Conservation (phyloP, 176 grass and related monocot species). For the Cocos nucifera region DNA sequence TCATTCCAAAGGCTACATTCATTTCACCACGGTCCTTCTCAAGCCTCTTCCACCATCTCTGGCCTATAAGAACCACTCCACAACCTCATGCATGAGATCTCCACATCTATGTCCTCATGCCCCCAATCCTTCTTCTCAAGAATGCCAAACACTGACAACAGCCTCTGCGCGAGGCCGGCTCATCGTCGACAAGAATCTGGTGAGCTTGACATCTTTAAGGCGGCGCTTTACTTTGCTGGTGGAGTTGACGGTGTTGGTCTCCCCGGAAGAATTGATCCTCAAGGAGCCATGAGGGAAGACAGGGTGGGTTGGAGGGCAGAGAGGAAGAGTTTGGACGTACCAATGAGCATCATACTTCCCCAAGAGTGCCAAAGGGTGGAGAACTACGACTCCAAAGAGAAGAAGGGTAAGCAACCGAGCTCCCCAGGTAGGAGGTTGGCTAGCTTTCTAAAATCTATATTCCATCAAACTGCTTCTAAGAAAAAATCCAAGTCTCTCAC, state of each 20-base stretch:
- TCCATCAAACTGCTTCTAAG: conserved; percentile 1
- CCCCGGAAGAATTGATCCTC: not conserved
- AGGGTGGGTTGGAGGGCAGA: too few relatives aligned
- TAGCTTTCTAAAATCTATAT: conserved; percentile 1
- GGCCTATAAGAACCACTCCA: not conserved
- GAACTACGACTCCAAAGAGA: not conserved
- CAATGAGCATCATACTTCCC: not conserved
- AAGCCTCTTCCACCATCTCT: not conserved
- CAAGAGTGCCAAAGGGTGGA: not conserved
- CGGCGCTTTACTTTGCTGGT: conserved; percentile 3
- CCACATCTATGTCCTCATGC: not conserved
- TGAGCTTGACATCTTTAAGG: conserved; percentile 2
- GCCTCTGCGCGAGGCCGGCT: not conserved
- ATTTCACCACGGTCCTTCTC: too few relatives aligned
- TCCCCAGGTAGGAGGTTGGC: not conserved
- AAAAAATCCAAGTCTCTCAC: not conserved
- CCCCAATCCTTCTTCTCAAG: not conserved
- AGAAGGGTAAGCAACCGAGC: not conserved
- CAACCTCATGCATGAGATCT: not conserved
- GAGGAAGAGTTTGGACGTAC: not conserved
- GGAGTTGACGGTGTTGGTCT: not conserved
- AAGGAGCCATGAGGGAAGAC: not conserved
- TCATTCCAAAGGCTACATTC: not conserved
- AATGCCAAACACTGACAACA: too few relatives aligned
- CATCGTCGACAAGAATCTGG: not conserved